Evolutionary conservation across 2,329 filamentous ascomycete genomes (phyloP), one percentile per base, ranked within the genome.

Genomic region (Diaporthe sp.): DNA sequence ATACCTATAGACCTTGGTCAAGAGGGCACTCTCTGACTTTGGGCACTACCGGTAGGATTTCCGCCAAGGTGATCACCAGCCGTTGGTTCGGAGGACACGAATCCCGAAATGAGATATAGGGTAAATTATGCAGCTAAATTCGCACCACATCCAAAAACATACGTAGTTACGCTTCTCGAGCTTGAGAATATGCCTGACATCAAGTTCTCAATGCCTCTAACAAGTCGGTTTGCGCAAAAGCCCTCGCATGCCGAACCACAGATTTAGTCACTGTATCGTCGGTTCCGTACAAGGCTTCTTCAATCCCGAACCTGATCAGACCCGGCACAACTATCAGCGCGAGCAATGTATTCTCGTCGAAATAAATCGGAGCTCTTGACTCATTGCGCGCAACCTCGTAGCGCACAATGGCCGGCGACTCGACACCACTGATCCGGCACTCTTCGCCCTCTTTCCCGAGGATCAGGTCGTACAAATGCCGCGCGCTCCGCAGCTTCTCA

Each of bases 271-370:
- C 8, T 22, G 7, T 9, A 49, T 49, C 44, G 17, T 49, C 44
- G 44, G 44, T 9, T 17, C 8, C 44, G 17, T 49, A 49, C 17
- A 49, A 9, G 44, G 17, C 17, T 9, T 49, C 44, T 49, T 22
- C 44, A 2, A 65, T 4, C 37, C 12, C 3, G 17, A 15, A 57
- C 8, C n/a, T 65, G 15, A 22, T 3, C 25, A 73, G 10, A 17
- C 71, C 71, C 5, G 71, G 71, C 13, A 73, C 71, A 5, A 73
- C 46, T 8, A 53, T 44, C 58, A 73, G 7, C 22, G 42, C 44
- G 15, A 53, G 12, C 7, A 8, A 3, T 3, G 57, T 28, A 8
- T 25, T 0, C 19, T 34, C 31, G 2, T 28, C 15, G 3, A 61
- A 49, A 31, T 19, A 31, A 34, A 6, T 5, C 13, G 53, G n/a